phyloP scores from a whole-genome alignment of 805 yeast genomes.

The Candida railenensis region DNA sequence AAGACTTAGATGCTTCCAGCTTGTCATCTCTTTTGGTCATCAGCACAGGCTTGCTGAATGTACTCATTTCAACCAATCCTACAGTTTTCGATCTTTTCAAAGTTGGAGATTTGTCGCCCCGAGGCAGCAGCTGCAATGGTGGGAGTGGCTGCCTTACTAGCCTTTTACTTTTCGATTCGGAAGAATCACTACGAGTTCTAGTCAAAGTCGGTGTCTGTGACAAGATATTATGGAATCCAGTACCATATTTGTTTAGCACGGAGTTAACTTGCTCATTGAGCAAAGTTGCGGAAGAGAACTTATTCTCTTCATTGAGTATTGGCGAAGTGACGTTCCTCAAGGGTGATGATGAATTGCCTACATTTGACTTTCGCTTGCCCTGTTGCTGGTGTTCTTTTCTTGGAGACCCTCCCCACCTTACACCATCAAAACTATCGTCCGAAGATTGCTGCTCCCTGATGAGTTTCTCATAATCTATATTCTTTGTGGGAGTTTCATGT shows the following conservation, averaged over 20 bases:
- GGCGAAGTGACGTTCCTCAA: constrained; percentile 23
- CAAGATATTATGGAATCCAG: constrained; percentile 29
- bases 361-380: neutral
- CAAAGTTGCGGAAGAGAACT: constrained; percentile 14
- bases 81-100: constrained; percentile 38
- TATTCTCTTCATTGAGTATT: constrained; percentile 6
- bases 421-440: constrained; percentile 45
- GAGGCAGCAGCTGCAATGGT: constrained; percentile 9
- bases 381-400: constrained; percentile 6
- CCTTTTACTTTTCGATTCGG: constrained; percentile 13
- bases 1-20: constrained; percentile 3
- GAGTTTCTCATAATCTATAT: constrained; percentile 11
- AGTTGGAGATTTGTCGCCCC: constrained; percentile 24
- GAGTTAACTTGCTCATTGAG: constrained; percentile 34
- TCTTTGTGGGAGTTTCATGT: constrained; percentile 4
- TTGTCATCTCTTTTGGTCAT: constrained; percentile 1
- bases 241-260: constrained; percentile 45
- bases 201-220: constrained; percentile 33
- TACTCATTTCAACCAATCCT: constrained; percentile 17
- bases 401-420: constrained; percentile 45
- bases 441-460: constrained; percentile 32
- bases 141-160: constrained; percentile 15
- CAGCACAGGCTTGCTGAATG: constrained; percentile 7
- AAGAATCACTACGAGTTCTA: constrained; percentile 33
- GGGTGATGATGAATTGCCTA: constrained; percentile 43